A percentile compares a stretch with the other conserved stretches of the same genome.
Evolutionary conservation across 495 filamentous ascomycete species (phyloP).

Genomic region (Penicillium atrosanguineum): DNA sequence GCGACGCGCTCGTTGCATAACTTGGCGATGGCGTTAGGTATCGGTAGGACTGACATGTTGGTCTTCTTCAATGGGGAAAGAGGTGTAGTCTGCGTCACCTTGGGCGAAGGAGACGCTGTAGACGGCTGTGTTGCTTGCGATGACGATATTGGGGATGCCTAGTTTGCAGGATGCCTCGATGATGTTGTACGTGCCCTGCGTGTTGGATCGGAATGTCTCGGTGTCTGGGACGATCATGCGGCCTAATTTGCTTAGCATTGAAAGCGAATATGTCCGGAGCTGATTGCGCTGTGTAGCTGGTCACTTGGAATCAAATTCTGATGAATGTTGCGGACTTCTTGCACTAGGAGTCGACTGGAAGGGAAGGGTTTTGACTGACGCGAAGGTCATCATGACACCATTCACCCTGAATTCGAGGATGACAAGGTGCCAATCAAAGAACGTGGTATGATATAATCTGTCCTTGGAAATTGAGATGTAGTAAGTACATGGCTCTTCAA

Average conservation of each 20-base stretch:
- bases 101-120: conserved; percentile 59
- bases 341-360: conserved; percentile 41
- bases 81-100: conserved; percentile 49
- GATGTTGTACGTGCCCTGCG: conserved; percentile 53
- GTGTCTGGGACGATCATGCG: conserved; percentile 56
- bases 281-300: conserved; percentile 1
- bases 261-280: conserved; percentile 35
- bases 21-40: conserved; percentile 57
- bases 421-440: neutral
- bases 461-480: neutral
- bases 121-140: conserved; percentile 50
- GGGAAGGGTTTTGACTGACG: conserved; percentile 11
- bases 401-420: conserved; percentile 8
- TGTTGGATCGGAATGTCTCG: conserved; percentile 53
- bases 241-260: no score
- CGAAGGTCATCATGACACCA: conserved; percentile 24
- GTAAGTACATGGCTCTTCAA: neutral
- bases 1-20: conserved; percentile 55
- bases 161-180: conserved; percentile 59
- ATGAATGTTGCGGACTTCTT: no score
- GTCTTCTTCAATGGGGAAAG: conserved; percentile 55
- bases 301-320: no score
- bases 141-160: conserved; percentile 56
- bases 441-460: neutral
- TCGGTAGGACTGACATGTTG: conserved; percentile 50